These are phyloP conservation scores for Cardamine chenopodiifolia DNA, from an alignment of 345 rosid species.

Conservation along the genomic window DNA sequence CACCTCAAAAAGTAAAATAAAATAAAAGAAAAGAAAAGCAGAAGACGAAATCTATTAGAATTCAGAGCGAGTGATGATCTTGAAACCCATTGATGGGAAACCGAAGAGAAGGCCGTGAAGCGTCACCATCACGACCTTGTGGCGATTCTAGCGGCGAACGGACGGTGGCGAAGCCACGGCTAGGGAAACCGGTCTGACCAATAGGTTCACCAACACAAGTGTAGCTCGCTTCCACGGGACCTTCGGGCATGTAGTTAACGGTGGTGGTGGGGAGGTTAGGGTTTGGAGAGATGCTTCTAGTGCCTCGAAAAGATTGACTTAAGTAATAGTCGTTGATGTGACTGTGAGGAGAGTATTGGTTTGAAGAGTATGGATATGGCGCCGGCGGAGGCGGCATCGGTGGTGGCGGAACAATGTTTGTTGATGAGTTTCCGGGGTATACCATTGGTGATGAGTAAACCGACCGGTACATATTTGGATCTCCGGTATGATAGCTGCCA, in stretches of 20 bases:
- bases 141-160: constrained; percentile 51
- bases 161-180: constrained; percentile 35
- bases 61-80: constrained; percentile 46
- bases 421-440: constrained; percentile 55
- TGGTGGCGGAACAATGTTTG: constrained; percentile 50
- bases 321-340: constrained; percentile 67
- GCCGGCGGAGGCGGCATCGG: constrained; percentile 30
- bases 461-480: constrained; percentile 64
- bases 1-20: constrained; percentile 1
- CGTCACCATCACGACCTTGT: constrained; percentile 53
- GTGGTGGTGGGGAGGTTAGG: constrained; percentile 42
- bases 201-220: constrained; percentile 84
- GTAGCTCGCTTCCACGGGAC: constrained; percentile 47
- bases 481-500: constrained; percentile 61
- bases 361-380: constrained; percentile 52
- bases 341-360: constrained; percentile 49
- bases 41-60: background rate
- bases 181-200: constrained; percentile 47
- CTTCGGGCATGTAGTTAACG: constrained; percentile 42
- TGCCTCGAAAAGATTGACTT: constrained; percentile 62
- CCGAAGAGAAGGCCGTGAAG: constrained; percentile 46
- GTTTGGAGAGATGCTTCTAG: constrained; percentile 44
- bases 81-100: constrained; percentile 65
- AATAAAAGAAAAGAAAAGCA: constrained; percentile 47
- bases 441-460: constrained; percentile 61